Base-by-base conservation (phyloP, 371 early-diverging fungal species). In the Apophysomyces elegans region DNA sequence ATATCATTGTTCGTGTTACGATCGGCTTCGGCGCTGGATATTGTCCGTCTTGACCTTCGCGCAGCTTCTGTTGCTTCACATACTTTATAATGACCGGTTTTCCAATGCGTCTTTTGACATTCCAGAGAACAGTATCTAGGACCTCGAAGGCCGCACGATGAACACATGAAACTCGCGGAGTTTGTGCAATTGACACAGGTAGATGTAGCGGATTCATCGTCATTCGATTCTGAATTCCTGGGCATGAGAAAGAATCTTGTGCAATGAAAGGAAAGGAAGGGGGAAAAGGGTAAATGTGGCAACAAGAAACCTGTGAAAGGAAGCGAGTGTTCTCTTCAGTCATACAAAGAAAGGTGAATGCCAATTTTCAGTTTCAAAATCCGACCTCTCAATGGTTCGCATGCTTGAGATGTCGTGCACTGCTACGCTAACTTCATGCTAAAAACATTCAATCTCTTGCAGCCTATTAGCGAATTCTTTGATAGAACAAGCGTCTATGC, bases 51-150 rank as follows among this genome's bases (percentile, higher is more conserved):
- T 46, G 64, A 43, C 41, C 60, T 58, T 58, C 73, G 63, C 5
- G 78, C 72, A 4, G 64, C 73, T n/a, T 58, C 35, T 21, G 78
- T 71, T 14, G 77, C 81, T 38, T 77, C 67, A 45, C 86, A 88
- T 37, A 73, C 77, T 68, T 63, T 70, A 61, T 77, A 81, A 69
- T 90, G 90, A 8, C 57, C 65, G 38, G 63, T 64, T 57, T 67
- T 72, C 92, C 93, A 93, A 75, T 90, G 84, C 7, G 50, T 50
- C 13, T 84, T 79, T 73, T 93, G 93, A 66, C 93, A 93, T 32
- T 83, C 84, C 16, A 74, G 65, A 26, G 89, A 89, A 73, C 93
- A 93, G 70, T 91, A 93, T 35, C 84, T 81, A 32, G 84, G 84
- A 6, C 84, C 84, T 36, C 61, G 59, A 2, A 73, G 57, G 7